Conservation (phyloP, 2,329 filamentous ascomycete genomes). For the Cercospora sesami region DNA sequence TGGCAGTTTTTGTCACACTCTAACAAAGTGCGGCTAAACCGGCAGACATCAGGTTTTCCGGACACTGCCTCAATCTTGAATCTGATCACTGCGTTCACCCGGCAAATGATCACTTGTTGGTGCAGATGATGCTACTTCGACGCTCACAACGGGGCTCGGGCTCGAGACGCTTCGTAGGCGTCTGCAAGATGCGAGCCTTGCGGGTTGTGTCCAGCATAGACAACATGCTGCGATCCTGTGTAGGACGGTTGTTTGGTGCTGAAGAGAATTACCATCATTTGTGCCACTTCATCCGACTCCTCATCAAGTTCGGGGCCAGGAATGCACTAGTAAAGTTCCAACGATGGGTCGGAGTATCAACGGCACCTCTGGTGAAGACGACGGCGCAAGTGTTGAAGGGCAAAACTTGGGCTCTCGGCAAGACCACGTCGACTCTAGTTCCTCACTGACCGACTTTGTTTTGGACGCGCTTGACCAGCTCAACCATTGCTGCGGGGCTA, state of each 20-base stretch:
- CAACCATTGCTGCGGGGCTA: not conserved
- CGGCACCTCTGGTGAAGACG: not conserved
- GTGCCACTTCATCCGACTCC: not conserved
- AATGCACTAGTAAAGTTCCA: not conserved
- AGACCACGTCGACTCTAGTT: not conserved
- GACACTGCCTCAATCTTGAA: not conserved
- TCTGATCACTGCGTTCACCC: not conserved
- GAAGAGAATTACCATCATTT: not conserved
- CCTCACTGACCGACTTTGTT: not conserved
- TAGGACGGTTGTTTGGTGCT: not conserved
- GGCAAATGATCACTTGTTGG: not conserved
- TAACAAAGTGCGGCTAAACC: not conserved
- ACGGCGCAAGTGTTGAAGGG: not conserved
- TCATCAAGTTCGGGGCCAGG: not conserved
- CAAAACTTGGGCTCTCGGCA: not conserved
- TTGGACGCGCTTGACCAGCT: not conserved
- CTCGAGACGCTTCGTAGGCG: not conserved
- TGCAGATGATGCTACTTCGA: not conserved
- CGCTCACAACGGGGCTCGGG: not conserved
- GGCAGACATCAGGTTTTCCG: not conserved
- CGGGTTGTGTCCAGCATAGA: not conserved
- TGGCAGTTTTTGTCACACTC: not conserved
- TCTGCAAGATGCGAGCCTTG: not conserved
- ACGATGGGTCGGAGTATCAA: not conserved
- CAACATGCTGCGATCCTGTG: not conserved